A percentile compares a stretch with the other conserved stretches of the same genome.
These are phyloP conservation scores for Peltaster fructicola DNA, from an alignment of 2,329 filamentous ascomycete genomes.

Conservation along the genomic window DNA sequence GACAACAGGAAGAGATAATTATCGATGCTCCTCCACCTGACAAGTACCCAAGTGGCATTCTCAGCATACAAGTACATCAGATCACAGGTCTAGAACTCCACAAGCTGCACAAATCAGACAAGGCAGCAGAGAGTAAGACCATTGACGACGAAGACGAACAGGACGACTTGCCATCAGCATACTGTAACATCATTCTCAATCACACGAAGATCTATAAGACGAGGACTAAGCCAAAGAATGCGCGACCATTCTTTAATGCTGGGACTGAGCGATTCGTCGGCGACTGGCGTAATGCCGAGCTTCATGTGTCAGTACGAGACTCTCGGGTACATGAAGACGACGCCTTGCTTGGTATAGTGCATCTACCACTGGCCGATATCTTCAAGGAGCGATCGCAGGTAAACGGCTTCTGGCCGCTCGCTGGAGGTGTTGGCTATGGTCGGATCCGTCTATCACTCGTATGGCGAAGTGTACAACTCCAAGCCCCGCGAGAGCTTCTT, in stretches of 20 bases:
- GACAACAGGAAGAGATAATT: constrained; percentile 41
- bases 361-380: constrained; percentile 44
- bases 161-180: constrained; percentile 49
- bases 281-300: constrained; percentile 49
- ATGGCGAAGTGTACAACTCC: constrained; percentile 50
- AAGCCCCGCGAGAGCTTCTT: constrained; percentile 38
- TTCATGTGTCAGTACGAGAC: constrained; percentile 52
- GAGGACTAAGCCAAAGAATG: constrained; percentile 59
- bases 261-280: constrained; percentile 55
- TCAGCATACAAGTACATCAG: constrained; percentile 55
- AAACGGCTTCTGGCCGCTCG: constrained; percentile 47
- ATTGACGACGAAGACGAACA: constrained; percentile 39
- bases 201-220: constrained; percentile 53
- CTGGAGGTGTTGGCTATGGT: constrained; percentile 57
- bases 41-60: constrained; percentile 45
- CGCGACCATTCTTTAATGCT: constrained; percentile 64
- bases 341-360: constrained; percentile 50
- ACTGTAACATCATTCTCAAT: constrained; percentile 57
- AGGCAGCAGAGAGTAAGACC: constrained; percentile 28
- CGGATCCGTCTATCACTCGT: constrained; percentile 52
- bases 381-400: constrained; percentile 47
- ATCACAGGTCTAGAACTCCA: constrained; percentile 51
- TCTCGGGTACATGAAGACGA: constrained; percentile 52
- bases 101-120: constrained; percentile 40
- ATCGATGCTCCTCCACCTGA: constrained; percentile 48